Base-by-base conservation (phyloP, 1,284 basidiomycete species). In the Prillingera fragicola region DNA sequence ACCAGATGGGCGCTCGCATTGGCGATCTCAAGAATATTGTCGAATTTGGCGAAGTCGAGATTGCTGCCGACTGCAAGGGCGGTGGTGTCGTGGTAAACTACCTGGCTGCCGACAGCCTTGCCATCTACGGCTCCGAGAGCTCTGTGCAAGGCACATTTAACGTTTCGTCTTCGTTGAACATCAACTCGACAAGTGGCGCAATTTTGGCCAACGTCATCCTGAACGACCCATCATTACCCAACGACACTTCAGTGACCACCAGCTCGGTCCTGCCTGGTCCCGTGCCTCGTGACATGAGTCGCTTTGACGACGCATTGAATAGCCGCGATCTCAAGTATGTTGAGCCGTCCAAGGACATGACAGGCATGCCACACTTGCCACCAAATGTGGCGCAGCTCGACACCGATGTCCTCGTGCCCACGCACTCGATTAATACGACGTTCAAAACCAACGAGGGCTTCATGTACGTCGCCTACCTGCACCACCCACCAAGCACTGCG, bases 81-180 rank as follows among this genome's bases (percentile, higher is more conserved):
- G 70, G 67, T 7, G 60, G 63, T 14, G 54, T 70, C 21, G 41
- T 53, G 14, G 64, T 55, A 15, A 52, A 41, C 13, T 64, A 67
- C 44, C 47, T 65, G 13, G 48, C 55, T 8, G 65, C 60, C 15
- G 42, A 59, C 17, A 49, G 41, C 21, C 55, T 61, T n/a, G 50
- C 48, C 17, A 52, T 70, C 22, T 28, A 48, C 15, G 57, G 64
- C 5, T 51, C 45, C 27, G 55, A 59, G 21, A 63, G 62, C 22
- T 54, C 59, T 9, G 57, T 72, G 4, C 56, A 52, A 35, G 70
- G 70, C 5, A 57, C 45, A 19, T 71, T 60, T 46, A 72, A 72
- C 50, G 54, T 70, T 6, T 62, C 65, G 7, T 40, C 60, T 17
- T 45, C 46, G n/a, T 41, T 72, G 19, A 52, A 29, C 25, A 52